Base-by-base conservation (phyloP, 2,329 filamentous ascomycete species). In the Phialophora verrucosa region DNA sequence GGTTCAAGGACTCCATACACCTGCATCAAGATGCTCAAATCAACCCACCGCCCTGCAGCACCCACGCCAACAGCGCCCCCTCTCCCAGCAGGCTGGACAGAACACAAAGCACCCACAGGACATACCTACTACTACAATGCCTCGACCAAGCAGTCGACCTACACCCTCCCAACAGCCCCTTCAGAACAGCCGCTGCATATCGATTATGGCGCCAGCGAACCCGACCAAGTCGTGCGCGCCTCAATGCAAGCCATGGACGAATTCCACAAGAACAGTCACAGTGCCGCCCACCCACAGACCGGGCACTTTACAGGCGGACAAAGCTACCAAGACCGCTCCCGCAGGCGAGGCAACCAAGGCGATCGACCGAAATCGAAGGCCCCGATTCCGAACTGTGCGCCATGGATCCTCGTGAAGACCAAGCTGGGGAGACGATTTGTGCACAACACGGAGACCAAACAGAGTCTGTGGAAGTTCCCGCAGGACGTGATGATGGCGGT, bases 391-490 rank as follows among this genome's bases (percentile, higher is more conserved):
- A 90, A 90, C 2, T 91, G 88, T 73, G 89, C 91, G 72, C 91
- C 93, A 17, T 99, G 95, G 95, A 80, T 96, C 0, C 82, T 99
- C 3, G 92, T 99, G n/a, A 91, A 90, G 76, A 99, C 95, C 0
- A 97, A 92, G 76, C 88, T 94, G 69, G 91, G 92, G 25, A 85
- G 95, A 64, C 87, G 93, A 60, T 99, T 99, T 75, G 93, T 93
- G 2, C 91, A 96, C 81, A 97, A 99, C 72, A 87, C 89, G 0
- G 85, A 86, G 62, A 97, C 94, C 71, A 91, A 94, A 44, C 85
- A 93, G 71, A 98, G 93, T 78, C 93, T 93, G 78, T 99, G 96
- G 95, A 92, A 92, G 74, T 95, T 97, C 73, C 95, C 95, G 0
- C 87, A 92, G 63, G 90, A 95, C 76, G 84, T 99, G 42, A 89